Base-by-base conservation (phyloP, 257 asterid genomes). In the Rubia yunnanensis region DNA sequence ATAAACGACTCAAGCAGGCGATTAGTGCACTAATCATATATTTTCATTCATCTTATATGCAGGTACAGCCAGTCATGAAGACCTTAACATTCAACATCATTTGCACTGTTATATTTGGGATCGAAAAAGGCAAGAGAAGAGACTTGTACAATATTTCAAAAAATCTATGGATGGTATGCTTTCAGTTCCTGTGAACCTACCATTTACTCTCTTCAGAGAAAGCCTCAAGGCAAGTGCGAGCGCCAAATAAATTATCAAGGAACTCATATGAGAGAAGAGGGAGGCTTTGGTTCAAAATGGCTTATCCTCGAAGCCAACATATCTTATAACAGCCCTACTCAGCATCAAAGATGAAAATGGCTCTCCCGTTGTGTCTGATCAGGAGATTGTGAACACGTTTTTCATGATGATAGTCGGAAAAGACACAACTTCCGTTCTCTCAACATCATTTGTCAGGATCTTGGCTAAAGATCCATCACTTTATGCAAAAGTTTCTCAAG, bases 381-480 rank as follows among this genome's bases (percentile, higher is more conserved):
- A 39, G 46, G 72, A 67, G 65, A 67, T 67, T 24, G 38, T 67
- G 10, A 67, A 57, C 7, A 22, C 39, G 5, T 36, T 77, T 28
- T 28, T 65, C 17, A 24, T 61, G 5, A 72, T 77, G 81, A 26
- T 72, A 34, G 78, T 66, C 26, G 78, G 77, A 23, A 57, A 77
- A 11, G 81, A 77, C 41, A 72, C 78, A 0, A 68, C 72, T 65
- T 72, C 77, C 1, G 17, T 70, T 60, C 75, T 77, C 10, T 70
- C 72, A 23, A 72, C 77, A 38, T 77, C 72, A 72, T 64, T 72
- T 63, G 55, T 77, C 66, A 77, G 68, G 59, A 72, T 77, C 46
- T 54, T 76, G 26, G 81, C 72, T 15, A 72, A 72, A n/a, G n/a
- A n/a, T n/a, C n/a, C n/a, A n/a, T n/a, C n/a, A n/a, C n/a, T n/a